Conservation (phyloP, 441 rosid species). For the Euphorbia celastroides region DNA sequence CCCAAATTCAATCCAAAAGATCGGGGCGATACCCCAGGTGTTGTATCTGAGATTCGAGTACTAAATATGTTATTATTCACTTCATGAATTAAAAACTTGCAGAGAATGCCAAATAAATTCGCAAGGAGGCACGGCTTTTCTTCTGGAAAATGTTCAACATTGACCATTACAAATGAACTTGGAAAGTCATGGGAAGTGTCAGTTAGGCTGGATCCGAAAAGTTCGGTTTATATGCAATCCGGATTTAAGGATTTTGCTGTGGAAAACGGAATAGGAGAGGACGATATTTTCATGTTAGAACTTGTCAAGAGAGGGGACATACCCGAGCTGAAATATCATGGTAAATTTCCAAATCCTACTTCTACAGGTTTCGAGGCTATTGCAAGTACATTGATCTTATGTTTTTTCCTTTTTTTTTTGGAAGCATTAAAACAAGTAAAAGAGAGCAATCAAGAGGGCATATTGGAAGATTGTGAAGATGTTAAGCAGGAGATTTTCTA, state of each 20-base stretch:
- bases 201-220: neutral
- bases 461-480: neutral
- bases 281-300: constrained; percentile 7
- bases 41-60: too few species aligned
- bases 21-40: too few species aligned
- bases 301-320: neutral
- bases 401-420: neutral
- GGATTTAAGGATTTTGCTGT: neutral
- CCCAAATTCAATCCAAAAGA: too few species aligned
- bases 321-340: constrained; percentile 1
- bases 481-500: neutral
- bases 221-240: neutral
- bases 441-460: neutral
- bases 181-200: constrained; percentile 9
- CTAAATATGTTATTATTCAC: neutral
- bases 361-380: neutral
- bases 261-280: constrained; percentile 1
- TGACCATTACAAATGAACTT: constrained; percentile 11
- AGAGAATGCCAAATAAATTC: neutral
- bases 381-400: neutral
- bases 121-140: neutral
- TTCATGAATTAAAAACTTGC: neutral
- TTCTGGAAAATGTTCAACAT: neutral
- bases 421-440: neutral
- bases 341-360: neutral